Percentiles rank a stretch among this genome's conserved stretches.
Evolutionary conservation across 169 alveolate genomes (phyloP).

Genomic region (Plasmodium ovale): DNA sequence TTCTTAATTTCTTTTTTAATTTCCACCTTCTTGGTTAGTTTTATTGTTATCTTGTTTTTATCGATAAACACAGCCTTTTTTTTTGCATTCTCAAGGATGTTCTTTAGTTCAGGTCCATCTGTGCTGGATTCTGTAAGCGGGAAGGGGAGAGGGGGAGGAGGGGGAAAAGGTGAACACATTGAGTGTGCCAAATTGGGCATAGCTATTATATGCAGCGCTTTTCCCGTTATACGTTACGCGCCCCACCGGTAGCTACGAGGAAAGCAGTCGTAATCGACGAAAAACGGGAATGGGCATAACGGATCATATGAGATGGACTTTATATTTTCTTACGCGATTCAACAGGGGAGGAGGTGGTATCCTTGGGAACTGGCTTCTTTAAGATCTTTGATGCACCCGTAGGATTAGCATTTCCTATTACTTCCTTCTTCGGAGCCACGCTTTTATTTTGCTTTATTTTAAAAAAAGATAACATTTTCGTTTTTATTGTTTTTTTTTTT

Average conservation of each 20-base stretch:
- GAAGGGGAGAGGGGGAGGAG: background rate
- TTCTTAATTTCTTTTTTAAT: conserved; percentile 36
- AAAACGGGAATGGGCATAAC: too few species aligned
- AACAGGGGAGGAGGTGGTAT: background rate
- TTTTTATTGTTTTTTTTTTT: conserved; percentile 76
- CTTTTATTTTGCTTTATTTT: conserved; percentile 31
- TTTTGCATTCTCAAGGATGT: conserved; percentile 25
- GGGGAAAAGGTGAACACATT: background rate
- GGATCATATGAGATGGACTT: too few species aligned
- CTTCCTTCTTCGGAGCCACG: background rate
- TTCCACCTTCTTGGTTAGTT: conserved; percentile 15
- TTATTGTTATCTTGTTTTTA: conserved; percentile 25
- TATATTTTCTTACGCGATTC: background rate
- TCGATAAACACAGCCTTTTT: conserved; percentile 47
- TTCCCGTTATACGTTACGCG: too few species aligned
- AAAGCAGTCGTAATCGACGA: too few species aligned
- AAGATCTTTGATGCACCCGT: background rate
- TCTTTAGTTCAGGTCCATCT: conserved; percentile 16
- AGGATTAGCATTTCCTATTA: background rate
- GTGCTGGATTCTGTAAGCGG: conserved; percentile 24
- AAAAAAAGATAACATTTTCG: conserved; percentile 70
- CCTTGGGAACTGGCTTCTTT: background rate
- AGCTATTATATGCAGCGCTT: too few species aligned
- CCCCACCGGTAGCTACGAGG: too few species aligned
- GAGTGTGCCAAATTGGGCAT: too few species aligned